Base-by-base conservation (phyloP, 176 grass and related monocot genomes). In the Dactylis glomerata region DNA sequence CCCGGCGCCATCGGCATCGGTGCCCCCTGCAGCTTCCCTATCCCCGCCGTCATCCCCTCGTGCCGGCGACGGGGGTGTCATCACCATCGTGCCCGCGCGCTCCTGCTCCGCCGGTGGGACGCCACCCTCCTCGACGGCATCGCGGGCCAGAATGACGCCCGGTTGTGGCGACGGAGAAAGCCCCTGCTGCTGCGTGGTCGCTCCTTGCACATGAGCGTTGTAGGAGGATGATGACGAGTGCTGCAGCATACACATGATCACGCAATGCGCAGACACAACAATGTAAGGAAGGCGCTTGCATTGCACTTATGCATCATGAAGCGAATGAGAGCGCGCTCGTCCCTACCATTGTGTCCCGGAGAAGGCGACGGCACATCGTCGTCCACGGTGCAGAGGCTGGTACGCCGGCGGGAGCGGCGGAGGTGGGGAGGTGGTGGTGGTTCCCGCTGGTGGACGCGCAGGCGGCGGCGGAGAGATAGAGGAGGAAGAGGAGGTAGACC, bases 401-500 rank as follows among this genome's bases (percentile, higher is more conserved):
- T 64, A 31, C 40, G 30, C 49, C 46, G 17, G 7, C 17, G 51
- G 24, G 41, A 23, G 1, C 34, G 28, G 0, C 42, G 22, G 8
- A 22, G 13, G 1, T 14, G 75, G 65, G 44, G 40, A 89, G n/a
- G 72, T 86, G 38, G 30, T 19, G 62, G 19, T 51, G 78, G 41
- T 62, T 86, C 78, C 72, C 61, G 83, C 83, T 77, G 71, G 76
- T 86, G 71, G 83, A 79, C 1, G 20, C 6, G 72, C 78, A 82
- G 59, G 63, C 37, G 23, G 71, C 59, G 63, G 77, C 44, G 42
- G 81, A 75, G 36, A 84, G 77, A 51, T 40, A 38, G 59, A 81
- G 82, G 59, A 89, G 64, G 78, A 81, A 16, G 58, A 89, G 51
- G 63, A 89, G 71, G 63, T 71, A 82, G 52, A 31, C 72, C 70